phyloP scores from a whole-genome alignment of 768 basidiomycete genomes.

The Rhizopogon vulgaris region DNA sequence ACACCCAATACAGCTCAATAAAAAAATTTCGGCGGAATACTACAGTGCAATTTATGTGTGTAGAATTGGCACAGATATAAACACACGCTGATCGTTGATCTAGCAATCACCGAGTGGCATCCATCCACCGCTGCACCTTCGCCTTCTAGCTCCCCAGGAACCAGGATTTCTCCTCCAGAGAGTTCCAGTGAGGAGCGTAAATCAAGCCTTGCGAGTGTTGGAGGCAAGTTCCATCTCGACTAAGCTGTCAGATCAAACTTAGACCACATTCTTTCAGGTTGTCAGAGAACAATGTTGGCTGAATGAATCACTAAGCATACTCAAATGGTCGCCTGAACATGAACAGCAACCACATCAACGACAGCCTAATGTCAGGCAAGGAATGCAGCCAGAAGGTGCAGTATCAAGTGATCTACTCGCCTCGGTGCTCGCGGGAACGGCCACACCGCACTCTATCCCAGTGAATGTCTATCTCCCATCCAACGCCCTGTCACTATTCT shows the following conservation, averaged over 20 bases:
- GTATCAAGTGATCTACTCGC: conserved; percentile 52
- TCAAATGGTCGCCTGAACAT: conserved; percentile 55
- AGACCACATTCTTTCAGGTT: conserved; percentile 35
- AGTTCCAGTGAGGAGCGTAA: conserved; percentile 65
- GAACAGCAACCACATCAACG: background rate
- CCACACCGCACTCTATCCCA: conserved; percentile 40
- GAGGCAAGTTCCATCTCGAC: conserved; percentile 40
- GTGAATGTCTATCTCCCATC: conserved; percentile 64
- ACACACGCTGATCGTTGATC: background rate
- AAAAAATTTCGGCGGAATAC: conserved; percentile 46
- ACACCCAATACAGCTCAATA: conserved; percentile 45
- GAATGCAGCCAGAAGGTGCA: conserved; percentile 19
- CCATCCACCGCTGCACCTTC: conserved; percentile 67
- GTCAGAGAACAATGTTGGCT: conserved; percentile 83
- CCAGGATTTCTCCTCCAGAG: conserved; percentile 70
- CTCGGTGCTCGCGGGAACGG: conserved; percentile 57
- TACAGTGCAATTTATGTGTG: conserved; percentile 67
- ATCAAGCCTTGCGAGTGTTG: conserved; percentile 69
- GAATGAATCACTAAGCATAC: conserved; percentile 60
- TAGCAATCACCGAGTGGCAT: conserved; percentile 59
- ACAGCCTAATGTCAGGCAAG: conserved; percentile 14
- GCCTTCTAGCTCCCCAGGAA: conserved; percentile 64
- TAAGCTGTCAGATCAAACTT: background rate
- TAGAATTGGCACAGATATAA: conserved; percentile 9
- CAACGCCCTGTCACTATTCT: conserved; percentile 17